Conservation (phyloP, 1,139 yeast genomes). For the Chernovozyma sophiae-reginae region DNA sequence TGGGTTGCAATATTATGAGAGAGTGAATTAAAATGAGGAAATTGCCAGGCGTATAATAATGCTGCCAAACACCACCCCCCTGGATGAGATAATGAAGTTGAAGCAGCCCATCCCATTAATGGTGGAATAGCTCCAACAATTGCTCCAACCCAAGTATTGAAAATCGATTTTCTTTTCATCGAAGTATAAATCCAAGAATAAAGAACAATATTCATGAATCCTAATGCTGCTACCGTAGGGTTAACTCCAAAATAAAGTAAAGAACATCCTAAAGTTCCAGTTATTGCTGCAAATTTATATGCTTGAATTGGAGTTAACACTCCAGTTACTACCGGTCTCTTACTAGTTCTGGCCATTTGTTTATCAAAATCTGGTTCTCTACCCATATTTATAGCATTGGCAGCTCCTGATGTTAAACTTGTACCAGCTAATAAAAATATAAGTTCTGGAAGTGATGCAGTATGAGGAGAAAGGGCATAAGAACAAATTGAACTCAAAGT, state of each 20-base stretch:
- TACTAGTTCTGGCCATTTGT: constrained; percentile 83
- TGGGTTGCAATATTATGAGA: constrained; percentile 86
- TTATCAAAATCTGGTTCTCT: constrained; percentile 89
- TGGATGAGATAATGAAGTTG: constrained; percentile 75
- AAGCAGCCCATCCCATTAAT: constrained; percentile 99
- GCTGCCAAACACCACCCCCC: constrained; percentile 96
- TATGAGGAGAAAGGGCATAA: constrained; percentile 84
- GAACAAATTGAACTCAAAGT: constrained; percentile 91
- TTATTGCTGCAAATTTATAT: constrained; percentile 66
- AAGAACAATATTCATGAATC: constrained; percentile 69
- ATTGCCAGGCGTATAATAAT: constrained; percentile 94
- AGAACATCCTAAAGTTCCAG: constrained; percentile 69
- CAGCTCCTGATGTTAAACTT: constrained; percentile 83
- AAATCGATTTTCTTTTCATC: constrained; percentile 73
- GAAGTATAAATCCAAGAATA: constrained; percentile 93
- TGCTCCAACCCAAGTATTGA: constrained; percentile 98
- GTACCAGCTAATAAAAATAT: constrained; percentile 80
- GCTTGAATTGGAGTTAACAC: constrained; percentile 73
- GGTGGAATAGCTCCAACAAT: constrained; percentile 98
- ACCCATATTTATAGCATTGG: constrained; percentile 96
- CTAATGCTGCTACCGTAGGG: constrained; percentile 75
- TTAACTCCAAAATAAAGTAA: constrained; percentile 79
- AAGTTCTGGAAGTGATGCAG: constrained; percentile 67
- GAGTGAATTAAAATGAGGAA: constrained; percentile 93
- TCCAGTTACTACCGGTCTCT: constrained; percentile 90